Conservation (phyloP, 768 basidiomycete species). For the Tylopilus vinaceipallidus region DNA sequence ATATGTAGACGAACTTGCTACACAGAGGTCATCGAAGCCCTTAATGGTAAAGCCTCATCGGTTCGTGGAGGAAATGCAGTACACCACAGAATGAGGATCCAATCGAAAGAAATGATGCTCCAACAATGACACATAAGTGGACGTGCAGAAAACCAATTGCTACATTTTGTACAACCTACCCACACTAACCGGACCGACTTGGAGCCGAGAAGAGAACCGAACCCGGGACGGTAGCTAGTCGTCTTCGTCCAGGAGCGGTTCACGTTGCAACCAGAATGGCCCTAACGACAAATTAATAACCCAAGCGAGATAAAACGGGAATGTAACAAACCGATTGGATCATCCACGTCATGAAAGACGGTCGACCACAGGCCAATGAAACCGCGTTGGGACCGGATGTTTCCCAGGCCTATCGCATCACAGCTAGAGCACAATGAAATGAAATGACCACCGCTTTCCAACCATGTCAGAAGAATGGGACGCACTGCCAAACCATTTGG, state of each 20-base stretch:
- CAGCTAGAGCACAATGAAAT: conserved; percentile 38
- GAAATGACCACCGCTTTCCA: not conserved
- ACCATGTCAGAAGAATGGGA: conserved; percentile 1
- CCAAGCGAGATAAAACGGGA: not conserved
- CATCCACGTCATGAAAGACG: conserved; percentile 42
- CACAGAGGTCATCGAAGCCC: not conserved
- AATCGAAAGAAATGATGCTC: too few relatives aligned
- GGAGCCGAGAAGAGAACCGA: not conserved
- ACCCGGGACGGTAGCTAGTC: conserved; percentile 3
- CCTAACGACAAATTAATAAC: conserved; percentile 11
- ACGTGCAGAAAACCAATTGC: not conserved
- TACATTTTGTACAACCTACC: too few relatives aligned
- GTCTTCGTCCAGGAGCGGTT: conserved; percentile 24
- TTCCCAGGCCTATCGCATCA: conserved; percentile 62
- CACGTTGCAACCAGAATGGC: conserved; percentile 31
- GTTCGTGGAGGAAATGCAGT: not conserved
- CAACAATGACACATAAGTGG: not conserved
- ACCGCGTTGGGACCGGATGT: conserved; percentile 56
- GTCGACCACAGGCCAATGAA: conserved; percentile 57
- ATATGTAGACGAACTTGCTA: not conserved
- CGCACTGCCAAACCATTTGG: conserved; percentile 57
- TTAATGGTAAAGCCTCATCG: not conserved
- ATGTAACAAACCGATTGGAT: conserved; percentile 42
- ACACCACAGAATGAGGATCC: too few relatives aligned
- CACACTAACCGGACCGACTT: not conserved